Conservation (phyloP, 257 asterid species). For the Capsicum chinense region DNA sequence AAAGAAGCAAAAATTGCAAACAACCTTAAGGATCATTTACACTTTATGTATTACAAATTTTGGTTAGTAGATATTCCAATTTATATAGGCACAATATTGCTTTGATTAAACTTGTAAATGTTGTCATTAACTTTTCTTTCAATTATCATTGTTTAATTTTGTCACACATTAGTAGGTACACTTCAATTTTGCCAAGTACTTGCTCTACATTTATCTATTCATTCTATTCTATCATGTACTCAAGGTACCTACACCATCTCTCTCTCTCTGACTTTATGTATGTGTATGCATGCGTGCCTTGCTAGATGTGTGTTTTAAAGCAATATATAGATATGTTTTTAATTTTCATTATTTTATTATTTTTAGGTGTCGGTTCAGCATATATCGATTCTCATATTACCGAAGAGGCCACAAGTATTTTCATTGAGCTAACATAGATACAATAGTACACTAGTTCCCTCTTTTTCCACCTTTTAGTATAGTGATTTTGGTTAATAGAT, state of each 20-base stretch:
- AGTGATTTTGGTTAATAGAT: not conserved
- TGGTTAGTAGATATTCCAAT: not conserved
- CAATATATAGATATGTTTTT: too few relatives aligned
- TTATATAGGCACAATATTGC: not conserved
- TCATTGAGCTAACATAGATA: not conserved
- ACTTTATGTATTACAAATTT: not conserved
- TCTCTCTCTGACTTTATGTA: too few relatives aligned
- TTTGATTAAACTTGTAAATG: too few relatives aligned
- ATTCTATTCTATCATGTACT: not conserved
- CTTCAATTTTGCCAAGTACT: not conserved
- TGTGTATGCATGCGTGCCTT: too few relatives aligned
- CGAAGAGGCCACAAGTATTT: conserved; percentile 23
- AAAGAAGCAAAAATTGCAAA: too few relatives aligned
- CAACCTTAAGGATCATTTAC: too few relatives aligned
- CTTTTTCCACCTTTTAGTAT: not conserved
- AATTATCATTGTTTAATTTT: not conserved
- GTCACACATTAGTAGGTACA: not conserved
- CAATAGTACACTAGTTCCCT: not conserved
- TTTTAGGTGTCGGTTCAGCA: not conserved
- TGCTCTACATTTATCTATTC: not conserved
- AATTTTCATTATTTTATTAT: too few relatives aligned
- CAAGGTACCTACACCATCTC: too few relatives aligned
- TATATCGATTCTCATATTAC: not conserved
- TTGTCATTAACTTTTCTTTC: not conserved
- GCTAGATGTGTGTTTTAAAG: too few relatives aligned